These are phyloP conservation scores for Backusella circina DNA, from an alignment of 192 early-diverging fungal genomes.

Conservation along the genomic window DNA sequence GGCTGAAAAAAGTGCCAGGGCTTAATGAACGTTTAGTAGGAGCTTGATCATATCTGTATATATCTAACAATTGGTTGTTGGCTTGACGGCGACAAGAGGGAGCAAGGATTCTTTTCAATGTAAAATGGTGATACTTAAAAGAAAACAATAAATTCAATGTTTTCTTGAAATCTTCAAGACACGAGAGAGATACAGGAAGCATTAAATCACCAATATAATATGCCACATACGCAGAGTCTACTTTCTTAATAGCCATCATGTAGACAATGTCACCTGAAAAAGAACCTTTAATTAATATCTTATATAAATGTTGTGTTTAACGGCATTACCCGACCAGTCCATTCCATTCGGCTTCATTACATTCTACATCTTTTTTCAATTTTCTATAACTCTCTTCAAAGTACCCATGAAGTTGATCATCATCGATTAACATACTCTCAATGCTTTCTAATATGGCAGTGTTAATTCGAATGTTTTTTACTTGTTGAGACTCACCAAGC, in stretches of 20 bases:
- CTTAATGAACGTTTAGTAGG: neutral
- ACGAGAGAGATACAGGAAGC: slow-evolving; percentile 4
- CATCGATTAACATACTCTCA: no score
- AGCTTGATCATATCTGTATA: neutral
- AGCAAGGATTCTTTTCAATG: neutral
- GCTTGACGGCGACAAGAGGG: neutral
- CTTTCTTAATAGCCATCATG: slow-evolving; percentile 4
- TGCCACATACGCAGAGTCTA: neutral
- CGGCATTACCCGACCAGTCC: slow-evolving; percentile 1
- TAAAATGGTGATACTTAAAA: neutral
- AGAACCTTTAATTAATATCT: neutral
- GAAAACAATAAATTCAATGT: slow-evolving; percentile 3
- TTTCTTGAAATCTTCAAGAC: neutral
- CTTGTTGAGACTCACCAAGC: neutral
- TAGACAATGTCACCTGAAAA: neutral
- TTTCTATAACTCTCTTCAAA: no score
- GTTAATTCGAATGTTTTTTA: slow-evolving; percentile 1
- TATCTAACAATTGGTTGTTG: neutral
- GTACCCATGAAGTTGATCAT: no score
- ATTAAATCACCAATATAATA: neutral
- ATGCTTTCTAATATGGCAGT: neutral
- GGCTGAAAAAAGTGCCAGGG: neutral
- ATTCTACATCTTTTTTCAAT: no score
- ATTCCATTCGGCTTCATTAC: no score
- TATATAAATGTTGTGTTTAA: slow-evolving; percentile 1